phyloP scores from a whole-genome alignment of 2,329 filamentous ascomycete genomes.

The Coniella lustricola region DNA sequence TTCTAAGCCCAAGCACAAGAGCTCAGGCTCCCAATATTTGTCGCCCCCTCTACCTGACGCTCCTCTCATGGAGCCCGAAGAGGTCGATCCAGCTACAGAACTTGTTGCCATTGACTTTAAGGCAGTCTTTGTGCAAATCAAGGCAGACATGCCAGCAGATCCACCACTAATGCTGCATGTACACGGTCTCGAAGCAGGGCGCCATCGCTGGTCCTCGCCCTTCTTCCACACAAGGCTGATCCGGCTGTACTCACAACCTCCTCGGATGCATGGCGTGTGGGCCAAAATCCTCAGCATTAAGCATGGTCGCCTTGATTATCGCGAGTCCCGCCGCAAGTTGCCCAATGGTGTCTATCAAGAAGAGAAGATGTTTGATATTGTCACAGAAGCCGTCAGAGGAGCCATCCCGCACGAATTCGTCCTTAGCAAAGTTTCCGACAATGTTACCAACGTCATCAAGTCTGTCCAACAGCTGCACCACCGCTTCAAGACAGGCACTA shows the following conservation, averaged over 20 bases:
- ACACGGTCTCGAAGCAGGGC: slow-evolving; percentile 73
- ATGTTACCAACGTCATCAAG: slow-evolving; percentile 81
- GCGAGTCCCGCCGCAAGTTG: slow-evolving; percentile 66
- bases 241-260: slow-evolving; percentile 81
- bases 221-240: slow-evolving; percentile 71
- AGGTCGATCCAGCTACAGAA: slow-evolving; percentile 43
- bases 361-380: slow-evolving; percentile 78
- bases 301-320: slow-evolving; percentile 69
- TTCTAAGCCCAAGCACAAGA: slow-evolving; percentile 16
- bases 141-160: slow-evolving; percentile 80
- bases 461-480: slow-evolving; percentile 87
- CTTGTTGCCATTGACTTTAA: slow-evolving; percentile 77
- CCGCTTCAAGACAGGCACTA: slow-evolving; percentile 78
- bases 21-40: slow-evolving; percentile 24
- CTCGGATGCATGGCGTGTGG: slow-evolving; percentile 78
- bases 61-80: slow-evolving; percentile 26
- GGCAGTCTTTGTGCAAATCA: slow-evolving; percentile 75
- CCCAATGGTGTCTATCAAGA: slow-evolving; percentile 51
- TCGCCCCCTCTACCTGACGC: slow-evolving; percentile 33
- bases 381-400: slow-evolving; percentile 76
- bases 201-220: slow-evolving; percentile 80
- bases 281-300: slow-evolving; percentile 81
- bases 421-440: slow-evolving; percentile 87
- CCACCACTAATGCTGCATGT: slow-evolving; percentile 89
- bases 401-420: slow-evolving; percentile 88